These are phyloP conservation scores for Knoxdaviesia capensis DNA, from an alignment of 2,329 filamentous ascomycete species.

Conservation along the genomic window DNA sequence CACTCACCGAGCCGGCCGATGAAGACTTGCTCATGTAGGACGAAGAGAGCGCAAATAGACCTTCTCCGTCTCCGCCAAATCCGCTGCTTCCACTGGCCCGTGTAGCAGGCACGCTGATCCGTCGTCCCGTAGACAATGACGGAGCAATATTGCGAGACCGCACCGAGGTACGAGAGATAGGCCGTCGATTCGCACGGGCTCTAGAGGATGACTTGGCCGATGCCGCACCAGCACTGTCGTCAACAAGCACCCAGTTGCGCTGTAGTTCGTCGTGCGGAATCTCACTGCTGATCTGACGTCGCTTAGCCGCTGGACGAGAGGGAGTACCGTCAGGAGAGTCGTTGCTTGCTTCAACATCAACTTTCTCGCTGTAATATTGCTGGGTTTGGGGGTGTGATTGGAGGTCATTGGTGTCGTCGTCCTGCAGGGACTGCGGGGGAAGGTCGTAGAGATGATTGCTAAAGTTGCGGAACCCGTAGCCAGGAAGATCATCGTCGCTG, in stretches of 20 bases:
- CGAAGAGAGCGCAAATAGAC: background rate
- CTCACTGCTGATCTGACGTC: conserved; percentile 29
- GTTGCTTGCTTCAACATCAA: conserved; percentile 5
- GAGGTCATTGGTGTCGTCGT: conserved; percentile 9
- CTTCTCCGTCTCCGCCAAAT: too few relatives aligned
- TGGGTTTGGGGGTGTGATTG: conserved; percentile 9
- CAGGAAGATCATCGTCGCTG: conserved; percentile 1
- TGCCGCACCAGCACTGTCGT: conserved; percentile 10
- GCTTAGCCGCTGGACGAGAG: conserved; percentile 25
- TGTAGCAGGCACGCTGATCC: conserved; percentile 19
- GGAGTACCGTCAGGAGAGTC: conserved; percentile 18
- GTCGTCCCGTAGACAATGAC: conserved; percentile 10
- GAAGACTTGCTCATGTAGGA: background rate
- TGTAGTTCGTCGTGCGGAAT: conserved; percentile 30
- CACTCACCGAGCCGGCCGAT: conserved; percentile 1
- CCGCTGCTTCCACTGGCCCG: conserved; percentile 9
- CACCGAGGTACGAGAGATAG: background rate
- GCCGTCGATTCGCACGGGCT: background rate
- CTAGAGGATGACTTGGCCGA: background rate
- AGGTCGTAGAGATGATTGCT: background rate
- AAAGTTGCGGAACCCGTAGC: background rate
- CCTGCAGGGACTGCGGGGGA: background rate
- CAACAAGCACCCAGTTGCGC: conserved; percentile 54
- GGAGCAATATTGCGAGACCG: conserved; percentile 3
- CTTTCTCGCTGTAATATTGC: too few relatives aligned